A percentile compares a stretch with the other conserved stretches of the same genome.
Evolutionary conservation across 169 alveolate species (phyloP).

Genomic region (Hammondia hammondi): DNA sequence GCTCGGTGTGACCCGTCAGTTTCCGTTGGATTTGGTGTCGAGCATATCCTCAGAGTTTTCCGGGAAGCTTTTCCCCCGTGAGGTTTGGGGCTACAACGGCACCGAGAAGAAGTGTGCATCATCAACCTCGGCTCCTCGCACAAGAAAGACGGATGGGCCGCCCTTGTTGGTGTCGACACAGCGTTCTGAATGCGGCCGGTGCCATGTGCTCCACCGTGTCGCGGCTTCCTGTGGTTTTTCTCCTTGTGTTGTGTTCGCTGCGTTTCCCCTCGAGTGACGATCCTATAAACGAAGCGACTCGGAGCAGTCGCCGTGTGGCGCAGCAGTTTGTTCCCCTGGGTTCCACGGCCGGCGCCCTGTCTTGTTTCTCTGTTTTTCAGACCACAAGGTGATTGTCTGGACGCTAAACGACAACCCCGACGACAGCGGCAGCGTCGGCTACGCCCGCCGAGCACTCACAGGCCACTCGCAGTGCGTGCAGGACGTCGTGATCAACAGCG

Average conservation of each 20-base stretch:
- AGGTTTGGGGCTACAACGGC: constrained; percentile 1
- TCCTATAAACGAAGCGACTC: neutral
- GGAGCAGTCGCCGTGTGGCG: neutral
- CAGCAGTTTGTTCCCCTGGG: neutral
- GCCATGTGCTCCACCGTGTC: neutral
- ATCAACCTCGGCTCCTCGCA: neutral
- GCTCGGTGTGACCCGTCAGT: neutral
- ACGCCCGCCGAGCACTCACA: constrained; percentile 78
- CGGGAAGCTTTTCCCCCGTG: neutral
- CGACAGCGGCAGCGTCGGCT: constrained; percentile 69
- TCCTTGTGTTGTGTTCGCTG: neutral
- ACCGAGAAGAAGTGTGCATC: neutral
- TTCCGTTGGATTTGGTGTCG: neutral
- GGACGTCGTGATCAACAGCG: constrained; percentile 93
- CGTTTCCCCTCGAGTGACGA: neutral
- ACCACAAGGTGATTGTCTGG: constrained; percentile 76
- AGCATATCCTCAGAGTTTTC: constrained; percentile 7
- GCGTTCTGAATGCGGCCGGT: no score
- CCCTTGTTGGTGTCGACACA: neutral
- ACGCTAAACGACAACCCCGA: constrained; percentile 60
- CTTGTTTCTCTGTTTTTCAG: constrained; percentile 44
- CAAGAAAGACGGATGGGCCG: neutral
- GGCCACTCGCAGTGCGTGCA: constrained; percentile 94
- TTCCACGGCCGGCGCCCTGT: neutral
- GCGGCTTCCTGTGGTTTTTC: neutral